Conservation (phyloP, 2,329 filamentous ascomycete species). For the Pestalotiopsis sp. region DNA sequence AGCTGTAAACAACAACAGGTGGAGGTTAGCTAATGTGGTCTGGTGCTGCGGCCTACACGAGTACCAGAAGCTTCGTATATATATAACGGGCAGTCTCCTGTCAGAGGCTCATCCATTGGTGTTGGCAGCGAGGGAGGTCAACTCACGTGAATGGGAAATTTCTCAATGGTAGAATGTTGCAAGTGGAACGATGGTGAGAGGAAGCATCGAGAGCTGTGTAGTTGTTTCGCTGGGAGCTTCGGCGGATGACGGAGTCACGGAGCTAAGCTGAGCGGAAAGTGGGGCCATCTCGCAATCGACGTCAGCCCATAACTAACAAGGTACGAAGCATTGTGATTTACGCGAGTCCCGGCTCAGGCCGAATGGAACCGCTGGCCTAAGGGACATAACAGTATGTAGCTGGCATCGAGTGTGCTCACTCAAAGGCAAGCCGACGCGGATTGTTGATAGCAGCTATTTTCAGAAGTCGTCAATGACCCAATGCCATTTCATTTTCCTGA, state of each 20-base stretch:
- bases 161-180: background rate
- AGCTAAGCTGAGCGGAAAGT: constrained; percentile 2
- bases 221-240: background rate
- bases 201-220: constrained; percentile 5
- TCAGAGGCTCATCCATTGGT: background rate
- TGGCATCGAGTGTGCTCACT: background rate
- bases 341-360: background rate
- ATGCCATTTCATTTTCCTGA: background rate
- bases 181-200: background rate
- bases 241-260: constrained; percentile 12
- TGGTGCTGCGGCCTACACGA: background rate
- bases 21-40: background rate
- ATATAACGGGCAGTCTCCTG: background rate
- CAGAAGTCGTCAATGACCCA: background rate
- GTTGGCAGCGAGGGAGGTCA: background rate
- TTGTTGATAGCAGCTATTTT: background rate
- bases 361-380: background rate
- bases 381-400: background rate
- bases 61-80: background rate
- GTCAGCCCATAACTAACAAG: constrained; percentile 9
- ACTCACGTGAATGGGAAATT: background rate
- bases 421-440: background rate
- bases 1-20: background rate
- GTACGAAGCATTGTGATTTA: background rate
- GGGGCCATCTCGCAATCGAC: constrained; percentile 6